Base-by-base conservation (phyloP, 371 early-diverging fungal species). In the Fennellomyces sp. region DNA sequence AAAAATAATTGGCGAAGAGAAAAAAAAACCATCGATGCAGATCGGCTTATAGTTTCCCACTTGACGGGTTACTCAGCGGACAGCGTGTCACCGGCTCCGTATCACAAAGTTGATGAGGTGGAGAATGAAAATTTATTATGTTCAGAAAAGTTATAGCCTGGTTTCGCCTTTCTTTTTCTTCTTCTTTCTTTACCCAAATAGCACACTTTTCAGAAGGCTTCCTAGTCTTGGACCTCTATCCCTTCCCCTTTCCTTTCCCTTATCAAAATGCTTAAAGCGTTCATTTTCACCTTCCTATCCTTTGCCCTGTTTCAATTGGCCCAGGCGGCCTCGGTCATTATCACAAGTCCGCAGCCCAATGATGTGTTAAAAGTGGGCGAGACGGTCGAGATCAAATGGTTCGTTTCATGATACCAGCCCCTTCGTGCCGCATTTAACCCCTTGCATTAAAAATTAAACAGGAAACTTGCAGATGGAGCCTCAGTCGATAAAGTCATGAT, bases 371-470 rank as follows among this genome's bases (percentile, higher is more conserved):
- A 67, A 52, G 49, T 60, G 26, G 79, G 79, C 48, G 56, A 75
- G 30, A 67, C 64, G 17, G 70, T 78, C 19, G 58, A 75, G 39
- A 73, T 78, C 48, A 67, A 68, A 50, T 78, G 79, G 79, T 75
- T 64, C 27, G 51, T 25, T 13, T 31, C 26, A 15, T 19, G 23
- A 31, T 17, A 21, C 13, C 41, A 49, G 19, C 52, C 19, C 19
- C 26, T 33, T 52, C 39, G 7, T 48, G 21, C 42, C 60, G 29
- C 8, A 2, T 23, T 54, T 49, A 23, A 17, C 11, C 25, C 30
- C 17, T 12, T 7, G 26, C 3, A 23, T 28, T 25, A n/a, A 36
- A 58, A 45, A 17, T 39, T 19, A 65, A 21, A 49, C 39, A 57
- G 53, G 48, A 54, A 48, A 52, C 23, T 52, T 49, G 51, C 63